These are phyloP conservation scores for Teunomyces panamensis DNA, from an alignment of 805 yeast genomes.

Conservation along the genomic window DNA sequence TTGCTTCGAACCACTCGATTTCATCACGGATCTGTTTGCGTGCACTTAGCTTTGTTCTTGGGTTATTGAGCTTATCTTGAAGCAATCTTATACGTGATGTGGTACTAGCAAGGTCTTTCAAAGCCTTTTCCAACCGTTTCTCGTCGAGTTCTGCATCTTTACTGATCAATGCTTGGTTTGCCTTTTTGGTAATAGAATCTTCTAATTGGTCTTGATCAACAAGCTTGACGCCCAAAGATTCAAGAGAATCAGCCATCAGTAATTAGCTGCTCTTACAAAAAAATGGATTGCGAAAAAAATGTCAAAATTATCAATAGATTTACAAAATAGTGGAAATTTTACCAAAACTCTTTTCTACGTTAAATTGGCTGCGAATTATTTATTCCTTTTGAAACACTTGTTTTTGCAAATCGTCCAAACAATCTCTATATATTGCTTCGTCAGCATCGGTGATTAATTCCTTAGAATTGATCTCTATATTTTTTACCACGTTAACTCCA, in stretches of 20 bases:
- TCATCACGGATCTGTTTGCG: conserved; percentile 54
- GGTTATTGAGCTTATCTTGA: conserved; percentile 45
- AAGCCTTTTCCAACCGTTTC: conserved; percentile 69
- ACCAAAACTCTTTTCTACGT: neutral
- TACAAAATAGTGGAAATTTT: neutral
- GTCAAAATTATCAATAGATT: neutral
- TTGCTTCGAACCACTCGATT: conserved; percentile 45
- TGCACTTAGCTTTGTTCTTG: conserved; percentile 63
- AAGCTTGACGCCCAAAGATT: conserved; percentile 41
- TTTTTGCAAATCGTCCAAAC: conserved; percentile 26
- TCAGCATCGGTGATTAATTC: conserved; percentile 22
- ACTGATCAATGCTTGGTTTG: conserved; percentile 56
- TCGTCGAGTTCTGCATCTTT: conserved; percentile 72
- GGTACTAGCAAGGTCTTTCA: conserved; percentile 43
- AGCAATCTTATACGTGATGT: conserved; percentile 45
- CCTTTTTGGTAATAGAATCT: conserved; percentile 62
- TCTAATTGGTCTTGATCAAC: conserved; percentile 85
- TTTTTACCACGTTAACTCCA: conserved; percentile 16
- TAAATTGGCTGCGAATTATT: neutral
- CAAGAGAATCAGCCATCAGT: neutral
- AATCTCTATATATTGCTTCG: conserved; percentile 20
- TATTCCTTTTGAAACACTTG: conserved; percentile 7
- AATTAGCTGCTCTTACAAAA: neutral
- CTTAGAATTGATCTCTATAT: conserved; percentile 18
- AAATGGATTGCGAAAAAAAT: conserved; percentile 1